A percentile compares a stretch with the other conserved stretches of the same genome.
These are phyloP conservation scores for Aureobasidium pullulans DNA, from an alignment of 2,329 filamentous ascomycete species.

Conservation along the genomic window DNA sequence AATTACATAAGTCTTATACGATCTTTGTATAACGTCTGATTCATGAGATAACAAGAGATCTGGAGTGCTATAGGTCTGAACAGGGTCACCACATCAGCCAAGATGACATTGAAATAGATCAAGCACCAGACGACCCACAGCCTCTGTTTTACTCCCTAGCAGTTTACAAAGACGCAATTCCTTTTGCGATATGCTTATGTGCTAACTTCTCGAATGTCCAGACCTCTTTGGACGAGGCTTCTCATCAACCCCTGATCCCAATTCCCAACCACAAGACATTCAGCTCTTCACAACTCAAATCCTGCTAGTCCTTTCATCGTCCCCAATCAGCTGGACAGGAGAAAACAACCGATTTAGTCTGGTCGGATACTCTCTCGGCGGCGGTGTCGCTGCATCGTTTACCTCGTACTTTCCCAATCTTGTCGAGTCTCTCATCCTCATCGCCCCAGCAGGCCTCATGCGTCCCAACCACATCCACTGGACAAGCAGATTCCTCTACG, in stretches of 20 bases:
- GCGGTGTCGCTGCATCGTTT: slow-evolving; percentile 64
- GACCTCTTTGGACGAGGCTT: slow-evolving; percentile 73
- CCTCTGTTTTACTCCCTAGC: too few relatives aligned
- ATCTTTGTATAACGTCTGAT: too few relatives aligned
- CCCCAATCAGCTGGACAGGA: slow-evolving; percentile 60
- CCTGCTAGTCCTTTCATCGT: slow-evolving; percentile 62
- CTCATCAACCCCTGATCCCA: slow-evolving; percentile 61
- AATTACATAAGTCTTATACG: too few relatives aligned
- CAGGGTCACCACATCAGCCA: background rate
- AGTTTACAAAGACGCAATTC: too few relatives aligned
- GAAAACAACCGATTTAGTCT: slow-evolving; percentile 51
- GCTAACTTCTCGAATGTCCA: slow-evolving; percentile 20
- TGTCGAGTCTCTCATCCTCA: slow-evolving; percentile 62
- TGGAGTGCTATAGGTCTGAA: background rate
- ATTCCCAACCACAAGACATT: slow-evolving; percentile 62
- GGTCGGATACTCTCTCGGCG: slow-evolving; percentile 74
- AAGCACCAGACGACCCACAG: too few relatives aligned
- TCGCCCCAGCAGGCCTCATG: slow-evolving; percentile 74
- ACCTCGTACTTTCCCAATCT: slow-evolving; percentile 61
- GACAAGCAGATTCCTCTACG: slow-evolving; percentile 57
- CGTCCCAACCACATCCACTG: slow-evolving; percentile 55
- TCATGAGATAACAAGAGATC: too few relatives aligned
- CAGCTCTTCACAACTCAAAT: slow-evolving; percentile 67
- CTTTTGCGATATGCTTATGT: too few relatives aligned
- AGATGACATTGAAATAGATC: too few relatives aligned